phyloP scores from a whole-genome alignment of 352 stramenopile species.

The Phytophthora kernoviae region DNA sequence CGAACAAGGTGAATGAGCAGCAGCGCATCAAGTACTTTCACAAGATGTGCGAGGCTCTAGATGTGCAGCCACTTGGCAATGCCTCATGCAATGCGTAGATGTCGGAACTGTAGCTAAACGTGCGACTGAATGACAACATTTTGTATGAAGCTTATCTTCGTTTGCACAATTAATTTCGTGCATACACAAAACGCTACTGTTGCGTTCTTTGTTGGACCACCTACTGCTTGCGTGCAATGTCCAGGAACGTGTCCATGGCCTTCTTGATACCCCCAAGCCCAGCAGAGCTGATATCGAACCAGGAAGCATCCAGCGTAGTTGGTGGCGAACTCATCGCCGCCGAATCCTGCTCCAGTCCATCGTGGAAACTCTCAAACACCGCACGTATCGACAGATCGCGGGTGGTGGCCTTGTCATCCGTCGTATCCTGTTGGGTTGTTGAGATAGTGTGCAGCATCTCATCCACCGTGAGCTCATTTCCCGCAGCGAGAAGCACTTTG shows the following conservation, averaged over 20 bases:
- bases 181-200: background rate
- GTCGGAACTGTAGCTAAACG: too few relatives aligned
- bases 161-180: too few relatives aligned
- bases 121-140: too few relatives aligned
- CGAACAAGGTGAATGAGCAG: conserved; percentile 41
- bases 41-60: conserved; percentile 32
- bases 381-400: conserved; percentile 21
- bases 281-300: conserved; percentile 34
- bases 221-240: conserved; percentile 21
- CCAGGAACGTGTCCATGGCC: conserved; percentile 30
- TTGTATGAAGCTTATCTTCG: too few relatives aligned
- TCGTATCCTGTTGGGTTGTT: background rate
- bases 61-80: conserved; percentile 37
- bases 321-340: conserved; percentile 2
- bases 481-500: conserved; percentile 23
- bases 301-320: conserved; percentile 32
- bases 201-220: too few relatives aligned
- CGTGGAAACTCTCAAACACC: conserved; percentile 28
- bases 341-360: conserved; percentile 27
- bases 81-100: conserved; percentile 38
- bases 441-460: conserved; percentile 26
- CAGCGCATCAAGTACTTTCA: conserved; percentile 40
- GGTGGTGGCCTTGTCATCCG: conserved; percentile 3
- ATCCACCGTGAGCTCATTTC: conserved; percentile 13
- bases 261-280: conserved; percentile 31